These are phyloP conservation scores for Peronospora destructor DNA, from an alignment of 352 stramenopile species.

Conservation along the genomic window DNA sequence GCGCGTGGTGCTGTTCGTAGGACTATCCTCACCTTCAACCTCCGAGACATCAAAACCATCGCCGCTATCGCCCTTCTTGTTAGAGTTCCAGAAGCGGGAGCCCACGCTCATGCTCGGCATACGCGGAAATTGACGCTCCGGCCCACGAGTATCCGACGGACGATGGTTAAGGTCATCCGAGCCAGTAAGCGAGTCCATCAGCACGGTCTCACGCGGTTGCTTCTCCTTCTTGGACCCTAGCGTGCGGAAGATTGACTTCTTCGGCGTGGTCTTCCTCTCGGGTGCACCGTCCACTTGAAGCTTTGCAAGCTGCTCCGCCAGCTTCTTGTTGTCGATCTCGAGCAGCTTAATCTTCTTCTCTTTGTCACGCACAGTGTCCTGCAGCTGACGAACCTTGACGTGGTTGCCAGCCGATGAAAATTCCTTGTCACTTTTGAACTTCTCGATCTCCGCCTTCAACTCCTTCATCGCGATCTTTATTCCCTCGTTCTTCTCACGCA, in stretches of 20 bases:
- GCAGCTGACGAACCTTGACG: slow-evolving; percentile 68
- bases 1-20: slow-evolving; percentile 42
- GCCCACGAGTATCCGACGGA: slow-evolving; percentile 50
- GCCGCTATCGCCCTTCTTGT: slow-evolving; percentile 44
- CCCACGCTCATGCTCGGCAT: slow-evolving; percentile 60
- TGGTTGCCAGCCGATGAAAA: slow-evolving; percentile 60
- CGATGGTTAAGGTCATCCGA: slow-evolving; percentile 59
- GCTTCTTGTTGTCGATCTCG: slow-evolving; percentile 67
- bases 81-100: slow-evolving; percentile 62
- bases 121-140: slow-evolving; percentile 56
- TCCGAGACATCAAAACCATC: slow-evolving; percentile 46
- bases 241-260: slow-evolving; percentile 78
- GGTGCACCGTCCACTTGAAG: slow-evolving; percentile 34
- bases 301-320: slow-evolving; percentile 58
- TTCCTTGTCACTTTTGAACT: slow-evolving; percentile 78
- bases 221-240: slow-evolving; percentile 80
- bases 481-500: slow-evolving; percentile 71
- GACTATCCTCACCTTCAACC: slow-evolving; percentile 37
- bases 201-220: slow-evolving; percentile 43
- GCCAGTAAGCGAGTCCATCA: slow-evolving; percentile 73
- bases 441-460: slow-evolving; percentile 66
- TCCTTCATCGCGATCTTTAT: slow-evolving; percentile 53
- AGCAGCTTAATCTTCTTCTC: slow-evolving; percentile 67
- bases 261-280: slow-evolving; percentile 49
- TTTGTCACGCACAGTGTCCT: slow-evolving; percentile 66